Evolutionary conservation across 257 asterid genomes (phyloP).

Genomic region (Craterostigma plantagineum): DNA sequence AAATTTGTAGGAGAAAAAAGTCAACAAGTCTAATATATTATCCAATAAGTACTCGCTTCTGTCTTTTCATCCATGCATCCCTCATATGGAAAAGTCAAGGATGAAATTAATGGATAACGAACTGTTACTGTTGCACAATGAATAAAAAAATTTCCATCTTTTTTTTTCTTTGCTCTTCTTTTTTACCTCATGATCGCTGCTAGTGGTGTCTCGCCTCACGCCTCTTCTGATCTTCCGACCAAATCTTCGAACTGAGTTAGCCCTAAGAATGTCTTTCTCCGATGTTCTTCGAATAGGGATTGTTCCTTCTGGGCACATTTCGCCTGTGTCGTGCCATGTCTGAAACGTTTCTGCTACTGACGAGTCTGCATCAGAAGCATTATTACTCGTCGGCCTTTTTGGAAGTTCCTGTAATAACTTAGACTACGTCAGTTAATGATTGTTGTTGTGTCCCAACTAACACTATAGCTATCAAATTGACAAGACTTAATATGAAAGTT

Average conservation of each 20-base stretch:
- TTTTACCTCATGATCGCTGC: constrained; percentile 74
- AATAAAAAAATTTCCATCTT: no score
- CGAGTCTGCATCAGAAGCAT: constrained; percentile 9
- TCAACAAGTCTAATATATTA: no score
- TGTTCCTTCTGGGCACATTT: constrained; percentile 61
- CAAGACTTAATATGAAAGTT: neutral
- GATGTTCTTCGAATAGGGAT: constrained; percentile 69
- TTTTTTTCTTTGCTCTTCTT: no score
- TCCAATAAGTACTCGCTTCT: no score
- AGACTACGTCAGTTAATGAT: neutral
- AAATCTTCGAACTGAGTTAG: constrained; percentile 35
- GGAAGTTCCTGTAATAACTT: constrained; percentile 50
- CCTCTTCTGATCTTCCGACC: constrained; percentile 57
- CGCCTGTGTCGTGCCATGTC: constrained; percentile 51
- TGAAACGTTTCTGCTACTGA: constrained; percentile 21
- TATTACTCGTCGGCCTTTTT: constrained; percentile 55
- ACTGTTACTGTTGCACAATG: no score
- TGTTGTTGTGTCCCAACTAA: neutral
- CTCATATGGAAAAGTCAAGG: neutral
- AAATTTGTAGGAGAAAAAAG: neutral
- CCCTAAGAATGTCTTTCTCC: constrained; percentile 54
- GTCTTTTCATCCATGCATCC: neutral
- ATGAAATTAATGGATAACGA: no score
- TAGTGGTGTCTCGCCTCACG: constrained; percentile 51
- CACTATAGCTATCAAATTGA: neutral